Conservation (phyloP, 2,329 filamentous ascomycete genomes). For the Cladophialophora immunda region DNA sequence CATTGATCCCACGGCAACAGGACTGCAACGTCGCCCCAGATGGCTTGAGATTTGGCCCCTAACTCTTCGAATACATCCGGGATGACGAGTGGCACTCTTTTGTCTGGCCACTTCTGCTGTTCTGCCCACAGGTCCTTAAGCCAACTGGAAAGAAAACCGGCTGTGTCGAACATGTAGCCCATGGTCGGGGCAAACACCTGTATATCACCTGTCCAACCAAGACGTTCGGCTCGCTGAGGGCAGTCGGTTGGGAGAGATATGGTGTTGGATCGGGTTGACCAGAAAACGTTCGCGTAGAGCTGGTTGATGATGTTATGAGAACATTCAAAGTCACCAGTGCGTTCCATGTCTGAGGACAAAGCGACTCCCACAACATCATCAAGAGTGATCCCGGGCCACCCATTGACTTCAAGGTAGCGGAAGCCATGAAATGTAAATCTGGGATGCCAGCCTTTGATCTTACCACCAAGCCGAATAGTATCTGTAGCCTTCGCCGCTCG, state of each 20-base stretch:
- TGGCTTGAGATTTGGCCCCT: too few species aligned
- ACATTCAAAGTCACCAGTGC: conserved; percentile 60
- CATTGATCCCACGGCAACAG: neutral
- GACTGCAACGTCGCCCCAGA: neutral
- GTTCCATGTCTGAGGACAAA: conserved; percentile 62
- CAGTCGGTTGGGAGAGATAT: conserved; percentile 66
- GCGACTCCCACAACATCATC: conserved; percentile 49
- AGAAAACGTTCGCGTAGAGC: conserved; percentile 63
- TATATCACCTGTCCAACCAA: conserved; percentile 64
- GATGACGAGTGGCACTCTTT: too few species aligned
- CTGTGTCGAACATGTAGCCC: conserved; percentile 63
- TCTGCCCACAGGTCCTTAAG: conserved; percentile 56
- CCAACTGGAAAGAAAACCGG: conserved; percentile 62
- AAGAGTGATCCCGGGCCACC: conserved; percentile 48
- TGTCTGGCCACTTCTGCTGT: too few species aligned
- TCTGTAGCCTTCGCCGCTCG: conserved; percentile 56
- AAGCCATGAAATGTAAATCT: conserved; percentile 64
- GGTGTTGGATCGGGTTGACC: conserved; percentile 68
- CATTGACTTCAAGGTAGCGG: conserved; percentile 59
- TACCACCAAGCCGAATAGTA: conserved; percentile 47
- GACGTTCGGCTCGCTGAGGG: conserved; percentile 63
- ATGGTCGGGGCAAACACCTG: conserved; percentile 61
- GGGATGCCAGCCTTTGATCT: conserved; percentile 52
- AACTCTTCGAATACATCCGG: too few species aligned
- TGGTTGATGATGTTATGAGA: conserved; percentile 63